phyloP scores from a whole-genome alignment of 345 rosid genomes.

The Aurinia saxatilis region DNA sequence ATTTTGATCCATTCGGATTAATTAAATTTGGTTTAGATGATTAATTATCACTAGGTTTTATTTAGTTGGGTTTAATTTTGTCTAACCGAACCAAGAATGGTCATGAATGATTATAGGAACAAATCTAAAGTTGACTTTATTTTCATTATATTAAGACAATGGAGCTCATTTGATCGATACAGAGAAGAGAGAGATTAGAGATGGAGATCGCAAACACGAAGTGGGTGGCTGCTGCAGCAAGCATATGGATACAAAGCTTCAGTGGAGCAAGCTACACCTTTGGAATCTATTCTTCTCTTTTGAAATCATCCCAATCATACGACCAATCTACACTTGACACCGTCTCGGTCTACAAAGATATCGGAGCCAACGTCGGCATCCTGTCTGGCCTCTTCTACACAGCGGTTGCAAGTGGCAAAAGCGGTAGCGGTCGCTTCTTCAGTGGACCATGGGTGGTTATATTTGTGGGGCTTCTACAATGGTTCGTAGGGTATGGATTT shows the following conservation, averaged over 20 bases:
- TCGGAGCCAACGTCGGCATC: constrained; percentile 78
- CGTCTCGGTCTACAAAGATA: constrained; percentile 88
- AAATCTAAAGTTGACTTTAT: constrained; percentile 13
- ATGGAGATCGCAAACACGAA: constrained; percentile 35
- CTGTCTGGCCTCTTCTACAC: constrained; percentile 80
- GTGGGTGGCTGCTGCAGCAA: constrained; percentile 75
- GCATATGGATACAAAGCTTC: constrained; percentile 87
- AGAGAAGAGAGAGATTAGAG: background rate
- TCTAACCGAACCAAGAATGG: background rate
- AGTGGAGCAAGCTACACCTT: constrained; percentile 78
- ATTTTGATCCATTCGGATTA: background rate
- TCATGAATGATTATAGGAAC: background rate
- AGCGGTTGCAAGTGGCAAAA: constrained; percentile 31
- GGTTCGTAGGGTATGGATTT: constrained; percentile 60
- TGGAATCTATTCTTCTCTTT: constrained; percentile 66
- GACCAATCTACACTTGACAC: constrained; percentile 91
- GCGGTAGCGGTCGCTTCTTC: constrained; percentile 21
- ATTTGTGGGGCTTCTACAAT: constrained; percentile 56
- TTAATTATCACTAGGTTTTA: background rate
- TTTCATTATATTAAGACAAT: constrained; percentile 4
- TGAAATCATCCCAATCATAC: constrained; percentile 75
- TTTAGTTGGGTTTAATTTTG: no score
- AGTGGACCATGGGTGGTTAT: constrained; percentile 72
- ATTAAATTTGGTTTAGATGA: no score
- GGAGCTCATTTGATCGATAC: background rate